A percentile compares a stretch with the other conserved stretches of the same genome.
Evolutionary conservation across 2,329 filamentous ascomycete species (phyloP).

Genomic region (Fusarium euwallaceae): DNA sequence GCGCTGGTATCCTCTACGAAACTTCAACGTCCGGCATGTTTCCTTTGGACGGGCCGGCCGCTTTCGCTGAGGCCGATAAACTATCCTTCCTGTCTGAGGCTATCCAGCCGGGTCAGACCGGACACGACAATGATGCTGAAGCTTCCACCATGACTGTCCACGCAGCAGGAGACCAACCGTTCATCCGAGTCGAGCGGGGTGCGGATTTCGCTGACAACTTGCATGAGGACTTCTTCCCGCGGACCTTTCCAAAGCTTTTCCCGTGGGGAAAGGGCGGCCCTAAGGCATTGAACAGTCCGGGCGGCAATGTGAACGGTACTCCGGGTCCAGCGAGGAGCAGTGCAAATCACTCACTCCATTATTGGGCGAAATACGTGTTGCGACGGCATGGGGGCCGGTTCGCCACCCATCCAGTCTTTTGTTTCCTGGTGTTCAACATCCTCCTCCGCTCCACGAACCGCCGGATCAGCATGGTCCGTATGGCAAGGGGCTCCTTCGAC

Average conservation of each 20-base stretch:
- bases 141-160: neutral
- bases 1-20: neutral
- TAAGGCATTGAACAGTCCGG: neutral
- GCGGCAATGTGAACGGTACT: too few relatives aligned
- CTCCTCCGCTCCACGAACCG: slow-evolving; percentile 15
- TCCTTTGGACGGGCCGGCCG: slow-evolving; percentile 3
- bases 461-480: slow-evolving; percentile 12
- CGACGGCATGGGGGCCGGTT: slow-evolving; percentile 17
- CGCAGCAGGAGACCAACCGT: neutral
- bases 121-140: neutral
- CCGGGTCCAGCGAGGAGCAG: too few relatives aligned
- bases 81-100: neutral
- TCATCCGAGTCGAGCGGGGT: neutral
- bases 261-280: slow-evolving; percentile 8
- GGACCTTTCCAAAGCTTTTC: neutral
- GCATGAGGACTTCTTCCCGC: slow-evolving; percentile 1
- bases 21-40: slow-evolving; percentile 1
- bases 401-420: slow-evolving; percentile 21
- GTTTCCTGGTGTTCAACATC: slow-evolving; percentile 30
- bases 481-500: slow-evolving; percentile 8
- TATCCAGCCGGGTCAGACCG: neutral
- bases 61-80: slow-evolving; percentile 7
- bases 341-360: slow-evolving; percentile 14
- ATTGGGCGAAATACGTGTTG: slow-evolving; percentile 34
- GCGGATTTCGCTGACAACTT: neutral